Evolutionary conservation across 148 eudicot genomes (phyloP), one percentile per base, ranked within the genome.

Genomic region (Rheum nobile): DNA sequence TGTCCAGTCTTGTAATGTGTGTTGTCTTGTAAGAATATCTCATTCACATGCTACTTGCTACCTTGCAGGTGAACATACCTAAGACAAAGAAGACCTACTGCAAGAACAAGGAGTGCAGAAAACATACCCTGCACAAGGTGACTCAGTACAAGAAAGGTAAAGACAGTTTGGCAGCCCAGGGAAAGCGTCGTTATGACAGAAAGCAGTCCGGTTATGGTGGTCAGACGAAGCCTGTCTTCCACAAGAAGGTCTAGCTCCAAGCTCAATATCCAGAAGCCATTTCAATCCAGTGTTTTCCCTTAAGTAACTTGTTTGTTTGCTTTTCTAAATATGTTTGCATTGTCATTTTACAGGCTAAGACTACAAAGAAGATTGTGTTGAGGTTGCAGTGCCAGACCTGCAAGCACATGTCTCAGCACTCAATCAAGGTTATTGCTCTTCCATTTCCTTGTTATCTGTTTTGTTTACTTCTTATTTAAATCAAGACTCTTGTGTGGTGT

Each of bases 101-200:
- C 84, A 90, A 90, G 81, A 84, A 83, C 78, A 90, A 90, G 87
- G 87, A 86, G 14, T 90, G 96, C 88, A 77, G 61, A 75, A 90
- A 90, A 85, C 96, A 90, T 79, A 87, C 92, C 34, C 74, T 84
- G 76, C 96, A 90, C 74, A 90, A 88, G 84, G 96, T 88, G 39
- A 90, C 96, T 11, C 96, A 90, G 35, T 90, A 90, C 84, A 90
- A 90, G 83, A 90, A 90, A 83, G 96, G 96, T 0, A 90, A 90
- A 76, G 96, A 90, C 73, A 88, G 92, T 72, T 88, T 90, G 85
- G 96, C 96, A 1, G 96, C 85, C 32, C 96, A 90, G 47, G 96
- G 92, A 42, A 90, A 90, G 83, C 85, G 96, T 26, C 89, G 96
- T 79, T 88, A 88, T 81, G 96, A 88, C 63, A 78, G 96, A 42